Percentiles rank a stretch among this genome's conserved stretches.
phyloP scores from a whole-genome alignment of 768 basidiomycete genomes.

The Thelephora aurantiotincta region DNA sequence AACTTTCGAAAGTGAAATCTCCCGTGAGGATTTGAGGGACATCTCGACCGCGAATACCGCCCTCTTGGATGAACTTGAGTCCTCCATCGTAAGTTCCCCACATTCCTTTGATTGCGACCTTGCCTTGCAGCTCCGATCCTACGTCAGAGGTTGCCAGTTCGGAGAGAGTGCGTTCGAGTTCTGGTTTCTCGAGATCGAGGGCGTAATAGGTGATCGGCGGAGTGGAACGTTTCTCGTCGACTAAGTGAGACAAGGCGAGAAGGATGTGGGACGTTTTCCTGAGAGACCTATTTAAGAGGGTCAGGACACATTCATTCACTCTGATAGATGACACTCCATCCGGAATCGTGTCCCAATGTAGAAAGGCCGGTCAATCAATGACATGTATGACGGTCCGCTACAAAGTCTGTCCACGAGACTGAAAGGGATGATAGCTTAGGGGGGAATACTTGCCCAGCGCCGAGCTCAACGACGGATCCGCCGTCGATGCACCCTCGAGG shows the following conservation, averaged over 20 bases:
- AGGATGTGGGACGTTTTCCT: constrained; percentile 84
- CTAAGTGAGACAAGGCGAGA: constrained; percentile 45
- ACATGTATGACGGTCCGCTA: no score
- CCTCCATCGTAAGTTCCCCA: constrained; percentile 90
- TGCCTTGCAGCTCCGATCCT: constrained; percentile 48
- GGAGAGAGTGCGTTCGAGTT: constrained; percentile 67
- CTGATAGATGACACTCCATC: neutral
- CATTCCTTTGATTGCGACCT: constrained; percentile 70
- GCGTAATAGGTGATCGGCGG: constrained; percentile 75
- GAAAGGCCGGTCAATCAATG: no score
- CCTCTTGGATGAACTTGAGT: constrained; percentile 59
- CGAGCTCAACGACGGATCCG: constrained; percentile 75
- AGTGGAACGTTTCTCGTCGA: constrained; percentile 19
- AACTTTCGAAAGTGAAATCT: constrained; percentile 1
- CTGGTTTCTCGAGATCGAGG: constrained; percentile 81
- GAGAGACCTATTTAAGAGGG: constrained; percentile 39
- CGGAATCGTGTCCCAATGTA: neutral
- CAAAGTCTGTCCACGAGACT: no score
- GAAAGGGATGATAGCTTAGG: neutral
- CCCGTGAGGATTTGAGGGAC: constrained; percentile 2
- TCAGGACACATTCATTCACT: neutral
- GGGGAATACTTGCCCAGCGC: constrained; percentile 62
- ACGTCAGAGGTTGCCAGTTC: constrained; percentile 50
- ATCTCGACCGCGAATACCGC: constrained; percentile 31
- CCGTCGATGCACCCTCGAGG: constrained; percentile 21